Evolutionary conservation across 768 basidiomycete genomes (phyloP).

Genomic region (Bullera alba): DNA sequence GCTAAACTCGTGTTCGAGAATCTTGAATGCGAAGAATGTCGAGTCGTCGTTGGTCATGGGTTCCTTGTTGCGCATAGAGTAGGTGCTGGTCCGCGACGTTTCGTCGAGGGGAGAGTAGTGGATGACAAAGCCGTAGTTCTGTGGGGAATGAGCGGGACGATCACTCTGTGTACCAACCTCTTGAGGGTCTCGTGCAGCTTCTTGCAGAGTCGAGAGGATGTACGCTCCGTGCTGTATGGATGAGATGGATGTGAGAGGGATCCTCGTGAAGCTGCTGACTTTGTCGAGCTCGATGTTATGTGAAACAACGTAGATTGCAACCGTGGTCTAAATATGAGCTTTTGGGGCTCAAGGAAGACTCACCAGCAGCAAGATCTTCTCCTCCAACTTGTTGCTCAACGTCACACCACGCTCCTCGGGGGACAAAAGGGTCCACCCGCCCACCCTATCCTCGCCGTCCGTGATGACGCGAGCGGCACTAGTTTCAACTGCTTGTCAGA

Average conservation of each 20-base stretch:
- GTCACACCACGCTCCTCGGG: conserved; percentile 69
- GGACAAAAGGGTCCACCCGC: conserved; percentile 87
- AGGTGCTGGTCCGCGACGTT: conserved; percentile 71
- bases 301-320: conserved; percentile 43
- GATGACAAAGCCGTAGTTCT: conserved; percentile 77
- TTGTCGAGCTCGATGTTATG: conserved; percentile 91
- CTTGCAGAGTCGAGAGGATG: conserved; percentile 86
- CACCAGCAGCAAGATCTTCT: conserved; percentile 84
- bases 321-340: conserved; percentile 52
- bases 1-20: conserved; percentile 41
- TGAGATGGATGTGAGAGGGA: conserved; percentile 74
- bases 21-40: conserved; percentile 48
- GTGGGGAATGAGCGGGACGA: background rate
- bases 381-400: conserved; percentile 76
- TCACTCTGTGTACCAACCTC: conserved; percentile 52
- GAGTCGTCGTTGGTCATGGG: conserved; percentile 4
- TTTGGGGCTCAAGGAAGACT: conserved; percentile 38
- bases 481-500: conserved; percentile 56
- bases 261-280: conserved; percentile 78
- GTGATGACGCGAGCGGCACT: conserved; percentile 67
- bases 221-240: conserved; percentile 84
- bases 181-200: conserved; percentile 74
- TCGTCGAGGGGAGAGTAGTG: conserved; percentile 69
- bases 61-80: conserved; percentile 65
- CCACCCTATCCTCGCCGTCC: conserved; percentile 68